Percentiles rank a stretch among this genome's conserved stretches.
Evolutionary conservation across 345 rosid species (phyloP).

Genomic region (Durio zibethinus): DNA sequence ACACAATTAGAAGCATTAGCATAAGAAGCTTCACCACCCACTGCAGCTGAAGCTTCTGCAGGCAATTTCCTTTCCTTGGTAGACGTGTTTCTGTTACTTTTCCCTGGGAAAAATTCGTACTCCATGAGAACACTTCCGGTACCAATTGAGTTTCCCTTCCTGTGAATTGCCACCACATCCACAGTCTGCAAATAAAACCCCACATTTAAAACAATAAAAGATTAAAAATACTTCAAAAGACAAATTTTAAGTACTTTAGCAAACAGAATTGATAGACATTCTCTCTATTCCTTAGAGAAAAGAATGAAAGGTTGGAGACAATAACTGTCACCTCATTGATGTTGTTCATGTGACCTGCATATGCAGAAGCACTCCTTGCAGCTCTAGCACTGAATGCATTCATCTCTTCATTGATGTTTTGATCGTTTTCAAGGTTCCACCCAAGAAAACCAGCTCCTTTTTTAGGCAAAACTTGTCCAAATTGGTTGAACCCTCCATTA

Average conservation of each 20-base stretch:
- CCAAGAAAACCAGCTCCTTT: conserved; percentile 22
- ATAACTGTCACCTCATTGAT: conserved; percentile 22
- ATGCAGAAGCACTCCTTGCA: conserved; percentile 24
- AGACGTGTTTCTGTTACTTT: conserved; percentile 30
- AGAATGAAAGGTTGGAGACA: neutral
- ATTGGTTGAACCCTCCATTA: neutral
- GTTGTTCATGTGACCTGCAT: conserved; percentile 18
- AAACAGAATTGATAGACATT: neutral
- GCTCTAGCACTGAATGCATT: conserved; percentile 21
- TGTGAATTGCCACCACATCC: conserved; percentile 34
- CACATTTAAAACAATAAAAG: neutral
- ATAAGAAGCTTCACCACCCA: conserved; percentile 33
- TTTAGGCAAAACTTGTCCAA: conserved; percentile 1
- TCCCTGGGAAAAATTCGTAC: conserved; percentile 71
- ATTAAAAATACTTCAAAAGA: neutral
- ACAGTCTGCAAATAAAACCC: conserved; percentile 23
- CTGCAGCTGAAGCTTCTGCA: conserved; percentile 35
- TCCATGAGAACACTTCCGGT: conserved; percentile 37
- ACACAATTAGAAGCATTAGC: conserved; percentile 43
- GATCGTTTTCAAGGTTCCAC: conserved; percentile 20
- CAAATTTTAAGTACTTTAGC: neutral
- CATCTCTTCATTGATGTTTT: conserved; percentile 13
- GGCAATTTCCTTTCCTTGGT: conserved; percentile 39
- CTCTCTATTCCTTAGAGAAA: neutral
- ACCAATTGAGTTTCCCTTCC: conserved; percentile 34